Evolutionary conservation across 1,284 basidiomycete genomes (phyloP).

Genomic region (Cutaneotrichosporon cyanovorans): DNA sequence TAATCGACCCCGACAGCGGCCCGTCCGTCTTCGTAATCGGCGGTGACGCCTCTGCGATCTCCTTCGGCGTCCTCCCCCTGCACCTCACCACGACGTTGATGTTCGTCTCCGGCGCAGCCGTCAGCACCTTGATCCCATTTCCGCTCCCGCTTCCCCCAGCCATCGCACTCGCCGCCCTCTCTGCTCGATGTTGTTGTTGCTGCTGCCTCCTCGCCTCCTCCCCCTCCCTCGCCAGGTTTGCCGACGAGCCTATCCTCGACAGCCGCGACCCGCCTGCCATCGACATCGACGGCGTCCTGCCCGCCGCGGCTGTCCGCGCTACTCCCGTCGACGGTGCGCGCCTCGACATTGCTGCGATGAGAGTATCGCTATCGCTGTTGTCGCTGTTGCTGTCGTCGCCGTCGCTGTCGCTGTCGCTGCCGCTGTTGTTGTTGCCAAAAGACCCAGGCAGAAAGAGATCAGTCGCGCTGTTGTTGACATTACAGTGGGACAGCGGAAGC

Average conservation of each 20-base stretch:
- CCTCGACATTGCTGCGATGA: slow-evolving; percentile 31
- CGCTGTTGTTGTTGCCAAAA: slow-evolving; percentile 22
- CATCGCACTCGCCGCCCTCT: too few species aligned
- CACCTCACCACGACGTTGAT: slow-evolving; percentile 90
- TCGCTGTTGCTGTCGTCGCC: not conserved
- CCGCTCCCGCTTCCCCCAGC: too few species aligned
- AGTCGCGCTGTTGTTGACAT: not conserved
- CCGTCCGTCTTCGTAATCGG: slow-evolving; percentile 70
- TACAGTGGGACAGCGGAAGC: not conserved
- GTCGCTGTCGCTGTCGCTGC: slow-evolving; percentile 11
- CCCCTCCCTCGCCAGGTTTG: not conserved
- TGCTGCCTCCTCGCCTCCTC: not conserved
- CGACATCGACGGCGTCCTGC: slow-evolving; percentile 17
- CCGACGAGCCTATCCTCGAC: not conserved
- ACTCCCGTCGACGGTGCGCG: slow-evolving; percentile 13
- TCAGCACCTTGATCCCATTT: slow-evolving; percentile 2
- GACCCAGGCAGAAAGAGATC: not conserved
- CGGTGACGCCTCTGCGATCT: slow-evolving; percentile 70
- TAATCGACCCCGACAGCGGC: slow-evolving; percentile 63
- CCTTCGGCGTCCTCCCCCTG: slow-evolving; percentile 57
- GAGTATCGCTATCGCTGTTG: slow-evolving; percentile 17
- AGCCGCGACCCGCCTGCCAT: slow-evolving; percentile 7
- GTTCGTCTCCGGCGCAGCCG: slow-evolving; percentile 48
- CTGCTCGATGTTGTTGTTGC: not conserved
- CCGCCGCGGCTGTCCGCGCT: not conserved